Evolutionary conservation across 768 basidiomycete species (phyloP).

Genomic region (Myochromella boudieri): DNA sequence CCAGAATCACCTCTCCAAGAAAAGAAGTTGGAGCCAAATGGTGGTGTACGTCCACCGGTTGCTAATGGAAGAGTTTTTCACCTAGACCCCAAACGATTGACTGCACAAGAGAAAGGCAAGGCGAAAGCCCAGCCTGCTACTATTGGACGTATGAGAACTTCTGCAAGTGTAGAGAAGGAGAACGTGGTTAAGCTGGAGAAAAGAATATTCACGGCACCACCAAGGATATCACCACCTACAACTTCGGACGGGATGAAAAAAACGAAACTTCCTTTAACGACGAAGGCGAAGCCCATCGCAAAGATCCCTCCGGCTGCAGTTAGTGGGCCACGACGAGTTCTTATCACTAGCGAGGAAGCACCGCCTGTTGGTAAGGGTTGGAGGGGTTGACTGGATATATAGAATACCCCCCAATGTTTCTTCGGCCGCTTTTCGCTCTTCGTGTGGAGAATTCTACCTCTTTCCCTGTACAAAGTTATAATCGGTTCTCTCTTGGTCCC

Average conservation of each 20-base stretch:
- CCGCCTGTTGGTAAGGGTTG: conserved; percentile 47
- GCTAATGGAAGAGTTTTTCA: conserved; percentile 27
- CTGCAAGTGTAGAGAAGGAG: conserved; percentile 31
- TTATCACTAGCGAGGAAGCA: conserved; percentile 65
- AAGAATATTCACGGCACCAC: conserved; percentile 6
- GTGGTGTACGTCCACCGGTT: conserved; percentile 11
- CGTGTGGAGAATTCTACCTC: no score
- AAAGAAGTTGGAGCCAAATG: conserved; percentile 41
- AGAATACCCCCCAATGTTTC: no score
- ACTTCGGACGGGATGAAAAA: conserved; percentile 18
- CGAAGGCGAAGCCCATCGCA: conserved; percentile 20
- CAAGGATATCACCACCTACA: conserved; percentile 22
- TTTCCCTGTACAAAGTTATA: not conserved
- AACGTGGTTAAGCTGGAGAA: conserved; percentile 4
- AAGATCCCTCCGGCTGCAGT: conserved; percentile 34
- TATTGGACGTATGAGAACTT: conserved; percentile 26
- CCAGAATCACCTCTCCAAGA: conserved; percentile 57
- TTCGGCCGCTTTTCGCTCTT: no score
- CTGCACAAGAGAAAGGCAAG: conserved; percentile 42
- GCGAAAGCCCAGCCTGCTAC: conserved; percentile 30
- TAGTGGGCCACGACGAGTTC: conserved; percentile 64
- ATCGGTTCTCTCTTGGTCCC: no score
- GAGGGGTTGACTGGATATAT: conserved; percentile 45
- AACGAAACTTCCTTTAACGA: conserved; percentile 17
- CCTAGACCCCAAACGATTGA: conserved; percentile 29